Evolutionary conservation across 352 stramenopile species (phyloP).

Genomic region (Globisporangium rhizosaccharum): DNA sequence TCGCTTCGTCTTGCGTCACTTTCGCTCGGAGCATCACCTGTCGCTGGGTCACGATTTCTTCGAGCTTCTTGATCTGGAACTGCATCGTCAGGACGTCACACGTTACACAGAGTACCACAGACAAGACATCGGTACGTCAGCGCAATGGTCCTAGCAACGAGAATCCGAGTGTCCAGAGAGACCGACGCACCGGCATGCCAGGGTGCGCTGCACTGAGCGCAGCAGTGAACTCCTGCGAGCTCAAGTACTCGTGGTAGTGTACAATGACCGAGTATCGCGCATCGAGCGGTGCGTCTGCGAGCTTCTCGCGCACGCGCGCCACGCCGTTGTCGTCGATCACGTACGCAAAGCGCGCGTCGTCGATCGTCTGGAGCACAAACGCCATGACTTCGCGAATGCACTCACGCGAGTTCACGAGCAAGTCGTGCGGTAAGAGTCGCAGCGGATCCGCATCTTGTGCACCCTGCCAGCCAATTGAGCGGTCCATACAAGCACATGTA

Average conservation of each 20-base stretch:
- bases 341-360: slow-evolving; percentile 53
- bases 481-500: background rate
- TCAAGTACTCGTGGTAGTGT: slow-evolving; percentile 92
- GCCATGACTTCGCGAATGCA: slow-evolving; percentile 67
- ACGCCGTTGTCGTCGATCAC: slow-evolving; percentile 49
- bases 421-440: slow-evolving; percentile 41
- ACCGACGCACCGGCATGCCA: slow-evolving; percentile 47
- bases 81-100: slow-evolving; percentile 12
- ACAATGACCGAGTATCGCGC: slow-evolving; percentile 87
- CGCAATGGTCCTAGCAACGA: no score
- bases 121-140: no score
- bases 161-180: background rate
- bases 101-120: background rate
- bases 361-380: slow-evolving; percentile 56
- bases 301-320: slow-evolving; percentile 37
- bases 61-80: slow-evolving; percentile 83
- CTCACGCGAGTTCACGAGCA: slow-evolving; percentile 52
- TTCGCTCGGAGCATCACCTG: slow-evolving; percentile 66
- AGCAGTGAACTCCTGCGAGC: slow-evolving; percentile 76
- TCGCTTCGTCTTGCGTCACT: slow-evolving; percentile 57
- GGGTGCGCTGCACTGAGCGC: slow-evolving; percentile 66
- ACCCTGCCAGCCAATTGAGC: slow-evolving; percentile 21
- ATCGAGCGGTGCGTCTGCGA: slow-evolving; percentile 44
- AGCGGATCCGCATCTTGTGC: slow-evolving; percentile 71
- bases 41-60: slow-evolving; percentile 69